Conservation (phyloP, 2,329 filamentous ascomycete species). For the Coccinonectria pachysandricola region DNA sequence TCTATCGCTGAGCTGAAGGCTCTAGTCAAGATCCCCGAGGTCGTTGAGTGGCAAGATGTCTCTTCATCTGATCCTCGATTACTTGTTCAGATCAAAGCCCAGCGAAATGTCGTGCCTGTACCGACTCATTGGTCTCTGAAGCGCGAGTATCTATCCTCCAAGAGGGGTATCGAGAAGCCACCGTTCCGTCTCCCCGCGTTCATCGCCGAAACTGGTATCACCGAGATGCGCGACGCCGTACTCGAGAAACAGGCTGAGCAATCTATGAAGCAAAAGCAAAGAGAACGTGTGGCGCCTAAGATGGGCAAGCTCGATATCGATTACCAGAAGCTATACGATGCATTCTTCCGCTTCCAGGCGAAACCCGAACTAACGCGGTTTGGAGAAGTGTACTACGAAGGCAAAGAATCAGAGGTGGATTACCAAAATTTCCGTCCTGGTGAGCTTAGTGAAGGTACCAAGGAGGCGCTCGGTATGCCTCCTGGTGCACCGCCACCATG, state of each 20-base stretch:
- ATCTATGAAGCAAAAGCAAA: conserved; percentile 86
- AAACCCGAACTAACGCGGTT: conserved; percentile 91
- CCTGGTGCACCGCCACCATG: conserved; percentile 89
- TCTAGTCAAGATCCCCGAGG: conserved; percentile 78
- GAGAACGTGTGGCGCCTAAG: conserved; percentile 87
- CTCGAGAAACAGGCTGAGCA: conserved; percentile 92
- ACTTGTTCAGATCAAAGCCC: conserved; percentile 87
- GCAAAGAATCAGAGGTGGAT: conserved; percentile 96
- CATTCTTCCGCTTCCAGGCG: conserved; percentile 95
- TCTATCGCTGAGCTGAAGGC: conserved; percentile 95
- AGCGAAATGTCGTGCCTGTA: conserved; percentile 91
- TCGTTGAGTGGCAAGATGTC: conserved; percentile 96
- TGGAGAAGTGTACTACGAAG: conserved; percentile 98
- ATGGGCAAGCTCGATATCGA: conserved; percentile 97
- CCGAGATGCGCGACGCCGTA: conserved; percentile 95
- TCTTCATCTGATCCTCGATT: conserved; percentile 82
- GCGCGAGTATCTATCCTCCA: conserved; percentile 92
- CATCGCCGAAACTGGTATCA: conserved; percentile 93
- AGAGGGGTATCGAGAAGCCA: conserved; percentile 91
- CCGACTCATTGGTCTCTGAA: conserved; percentile 93
- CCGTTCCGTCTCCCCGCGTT: conserved; percentile 90
- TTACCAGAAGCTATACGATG: conserved; percentile 96
- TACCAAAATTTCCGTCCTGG: conserved; percentile 82
- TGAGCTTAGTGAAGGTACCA: conserved; percentile 78
- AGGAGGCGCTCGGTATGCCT: conserved; percentile 88